These are phyloP conservation scores for Metschnikowia corniflorae DNA, from an alignment of 805 yeast species.

Conservation along the genomic window DNA sequence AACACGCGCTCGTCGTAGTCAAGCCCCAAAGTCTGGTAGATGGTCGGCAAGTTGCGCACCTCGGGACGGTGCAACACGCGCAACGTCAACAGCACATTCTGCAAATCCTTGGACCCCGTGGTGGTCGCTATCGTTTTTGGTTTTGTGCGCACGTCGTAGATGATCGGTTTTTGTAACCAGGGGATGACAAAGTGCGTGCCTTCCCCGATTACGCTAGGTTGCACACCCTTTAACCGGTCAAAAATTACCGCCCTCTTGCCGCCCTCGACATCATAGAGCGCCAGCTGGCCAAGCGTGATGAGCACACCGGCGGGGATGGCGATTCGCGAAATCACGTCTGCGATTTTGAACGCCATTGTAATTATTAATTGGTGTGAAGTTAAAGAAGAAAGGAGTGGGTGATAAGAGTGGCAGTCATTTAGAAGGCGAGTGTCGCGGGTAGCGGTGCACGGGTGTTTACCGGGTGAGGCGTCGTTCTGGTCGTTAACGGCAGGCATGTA, in stretches of 20 bases:
- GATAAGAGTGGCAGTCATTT: too few species aligned
- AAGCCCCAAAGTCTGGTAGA: constrained; percentile 86
- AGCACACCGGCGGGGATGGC: constrained; percentile 74
- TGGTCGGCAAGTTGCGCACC: constrained; percentile 72
- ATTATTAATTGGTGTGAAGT: too few species aligned
- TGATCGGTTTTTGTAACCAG: constrained; percentile 89
- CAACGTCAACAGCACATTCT: constrained; percentile 88
- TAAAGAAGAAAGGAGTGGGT: too few species aligned
- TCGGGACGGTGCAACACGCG: constrained; percentile 95
- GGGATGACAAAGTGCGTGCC: constrained; percentile 96
- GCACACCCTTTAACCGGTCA: constrained; percentile 87
- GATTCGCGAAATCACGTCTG: constrained; percentile 39
- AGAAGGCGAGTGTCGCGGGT: too few species aligned
- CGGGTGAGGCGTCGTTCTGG: too few species aligned
- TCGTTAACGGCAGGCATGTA: too few species aligned
- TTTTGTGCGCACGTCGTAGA: constrained; percentile 94
- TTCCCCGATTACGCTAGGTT: constrained; percentile 85
- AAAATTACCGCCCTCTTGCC: constrained; percentile 95
- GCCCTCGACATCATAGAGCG: constrained; percentile 93
- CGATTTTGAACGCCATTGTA: constrained; percentile 27
- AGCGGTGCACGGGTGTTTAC: too few species aligned
- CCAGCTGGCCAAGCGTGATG: constrained; percentile 68
- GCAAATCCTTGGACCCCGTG: constrained; percentile 97
- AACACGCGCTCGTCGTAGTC: constrained; percentile 94
- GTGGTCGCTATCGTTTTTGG: constrained; percentile 94